These are phyloP conservation scores for Saccharomycopsis fibuligera DNA, from an alignment of 805 yeast species.

Conservation along the genomic window DNA sequence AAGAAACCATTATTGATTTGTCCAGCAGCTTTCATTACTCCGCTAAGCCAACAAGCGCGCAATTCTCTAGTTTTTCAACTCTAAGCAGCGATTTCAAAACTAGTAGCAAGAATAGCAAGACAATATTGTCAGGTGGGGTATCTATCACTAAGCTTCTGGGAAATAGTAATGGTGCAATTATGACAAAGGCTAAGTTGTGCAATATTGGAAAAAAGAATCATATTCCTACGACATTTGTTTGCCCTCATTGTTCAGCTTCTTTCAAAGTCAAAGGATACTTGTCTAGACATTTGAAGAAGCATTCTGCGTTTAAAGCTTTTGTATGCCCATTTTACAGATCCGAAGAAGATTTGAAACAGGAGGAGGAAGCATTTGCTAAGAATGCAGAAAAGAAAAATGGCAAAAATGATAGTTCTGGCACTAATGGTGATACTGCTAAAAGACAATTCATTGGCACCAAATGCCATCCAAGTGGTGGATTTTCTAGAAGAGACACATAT, in stretches of 20 bases:
- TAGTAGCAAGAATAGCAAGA: constrained; percentile 7
- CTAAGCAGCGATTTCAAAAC: neutral
- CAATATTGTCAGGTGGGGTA: constrained; percentile 1
- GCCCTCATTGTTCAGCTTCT: constrained; percentile 72
- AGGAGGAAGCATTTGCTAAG: no score
- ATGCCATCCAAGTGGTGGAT: constrained; percentile 81
- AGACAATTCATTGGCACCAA: constrained; percentile 22
- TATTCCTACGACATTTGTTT: constrained; percentile 42
- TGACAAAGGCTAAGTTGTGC: constrained; percentile 13
- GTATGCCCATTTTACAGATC: constrained; percentile 63
- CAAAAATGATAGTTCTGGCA: neutral
- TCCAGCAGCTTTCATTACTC: neutral
- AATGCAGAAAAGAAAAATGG: neutral
- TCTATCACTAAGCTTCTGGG: constrained; percentile 4
- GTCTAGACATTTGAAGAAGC: constrained; percentile 77
- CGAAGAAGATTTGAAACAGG: no score
- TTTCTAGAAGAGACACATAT: constrained; percentile 84
- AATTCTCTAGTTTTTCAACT: neutral
- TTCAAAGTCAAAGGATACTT: constrained; percentile 85
- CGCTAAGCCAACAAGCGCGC: neutral
- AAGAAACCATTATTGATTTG: constrained; percentile 10
- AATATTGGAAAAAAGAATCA: constrained; percentile 45
- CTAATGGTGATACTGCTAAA: neutral
- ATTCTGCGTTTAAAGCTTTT: constrained; percentile 59
- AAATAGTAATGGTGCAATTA: constrained; percentile 14